Conservation (phyloP, 176 grass and related monocot genomes). For the Pharus latifolius region DNA sequence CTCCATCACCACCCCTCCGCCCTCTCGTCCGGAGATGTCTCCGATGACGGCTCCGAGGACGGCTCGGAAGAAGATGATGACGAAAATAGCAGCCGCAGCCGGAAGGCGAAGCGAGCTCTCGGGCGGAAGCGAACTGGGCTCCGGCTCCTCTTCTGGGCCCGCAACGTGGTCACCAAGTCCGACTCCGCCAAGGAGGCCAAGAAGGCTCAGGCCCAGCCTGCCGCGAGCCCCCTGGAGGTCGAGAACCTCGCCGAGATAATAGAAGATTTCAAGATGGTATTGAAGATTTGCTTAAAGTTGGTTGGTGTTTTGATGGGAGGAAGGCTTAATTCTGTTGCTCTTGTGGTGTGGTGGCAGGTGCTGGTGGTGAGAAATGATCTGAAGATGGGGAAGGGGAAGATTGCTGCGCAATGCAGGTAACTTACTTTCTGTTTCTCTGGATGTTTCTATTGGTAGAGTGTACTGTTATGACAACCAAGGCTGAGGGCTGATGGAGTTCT, state of each 20-base stretch:
- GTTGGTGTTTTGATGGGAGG: neutral
- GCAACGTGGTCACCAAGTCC: slow-evolving; percentile 31
- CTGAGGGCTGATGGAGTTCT: too few species aligned
- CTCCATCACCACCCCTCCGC: neutral
- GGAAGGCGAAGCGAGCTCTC: neutral
- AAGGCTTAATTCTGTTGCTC: neutral
- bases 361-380: slow-evolving; percentile 94
- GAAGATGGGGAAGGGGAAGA: slow-evolving; percentile 99
- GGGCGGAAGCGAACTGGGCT: slow-evolving; percentile 26
- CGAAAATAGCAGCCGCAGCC: slow-evolving; percentile 22
- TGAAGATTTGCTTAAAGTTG: neutral
- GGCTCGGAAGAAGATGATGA: slow-evolving; percentile 56
- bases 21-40: neutral
- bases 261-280: slow-evolving; percentile 94
- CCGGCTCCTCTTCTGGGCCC: slow-evolving; percentile 49
- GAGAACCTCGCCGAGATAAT: slow-evolving; percentile 88
- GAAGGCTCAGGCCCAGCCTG: slow-evolving; percentile 5
- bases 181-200: slow-evolving; percentile 27
- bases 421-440: neutral
- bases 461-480: too few species aligned
- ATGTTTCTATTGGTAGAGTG: neutral
- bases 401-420: slow-evolving; percentile 95
- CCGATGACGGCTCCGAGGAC: slow-evolving; percentile 27
- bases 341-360: slow-evolving; percentile 32
- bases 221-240: slow-evolving; percentile 43